Evolutionary conservation across 1,284 basidiomycete species (phyloP), one percentile per base, ranked within the genome.

Genomic region (Irpex sp.): DNA sequence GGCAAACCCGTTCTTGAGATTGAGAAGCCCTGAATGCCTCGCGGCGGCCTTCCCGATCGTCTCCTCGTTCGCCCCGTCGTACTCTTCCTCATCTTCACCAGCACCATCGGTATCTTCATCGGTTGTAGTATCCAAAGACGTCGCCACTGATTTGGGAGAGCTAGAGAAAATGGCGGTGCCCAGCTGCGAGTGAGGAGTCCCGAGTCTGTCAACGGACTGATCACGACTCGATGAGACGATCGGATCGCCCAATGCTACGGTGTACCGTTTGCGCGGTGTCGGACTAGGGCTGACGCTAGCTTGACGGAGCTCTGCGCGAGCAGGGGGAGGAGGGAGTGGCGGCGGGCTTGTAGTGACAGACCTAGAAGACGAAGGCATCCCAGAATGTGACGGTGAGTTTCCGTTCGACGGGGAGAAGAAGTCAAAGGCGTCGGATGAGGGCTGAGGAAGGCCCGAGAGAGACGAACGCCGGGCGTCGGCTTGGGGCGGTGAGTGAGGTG

Each of bases 211-310:
- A 61, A 6, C 66, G 51, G 31, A 13, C 21, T 69, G 61, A 73
- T 78, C 68, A 50, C 80, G 6, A 80, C 75, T 39, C 83, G 53
- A 49, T 1, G 53, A 77, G 57, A 82, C 79, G 63, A 89, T 85
- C 0, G 88, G 87, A 4, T 82, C 85, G 13, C 91, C 91, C 0
- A 93, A 79, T 1, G 92, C 90, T 53, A 93, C 90, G 0, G 92
- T 93, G 70, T 93, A 93, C 39, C 92, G 80, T 69, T 93, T 93
- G 55, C 88, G 77, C 1, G 90, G 89, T 0, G 89, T 90, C 1
- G 90, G 90, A 66, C 88, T 90, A 1, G 90, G 90, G 66, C 88
- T 90, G 35, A 86, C 79, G 63, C 81, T 89, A 0, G 78, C 73
- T 11, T 78, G 78, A n/a, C 81, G 75, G 1, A 72, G 70, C 49